Base-by-base conservation (phyloP, 139 green algal genomes). In the Chlorella sorokiniana region DNA sequence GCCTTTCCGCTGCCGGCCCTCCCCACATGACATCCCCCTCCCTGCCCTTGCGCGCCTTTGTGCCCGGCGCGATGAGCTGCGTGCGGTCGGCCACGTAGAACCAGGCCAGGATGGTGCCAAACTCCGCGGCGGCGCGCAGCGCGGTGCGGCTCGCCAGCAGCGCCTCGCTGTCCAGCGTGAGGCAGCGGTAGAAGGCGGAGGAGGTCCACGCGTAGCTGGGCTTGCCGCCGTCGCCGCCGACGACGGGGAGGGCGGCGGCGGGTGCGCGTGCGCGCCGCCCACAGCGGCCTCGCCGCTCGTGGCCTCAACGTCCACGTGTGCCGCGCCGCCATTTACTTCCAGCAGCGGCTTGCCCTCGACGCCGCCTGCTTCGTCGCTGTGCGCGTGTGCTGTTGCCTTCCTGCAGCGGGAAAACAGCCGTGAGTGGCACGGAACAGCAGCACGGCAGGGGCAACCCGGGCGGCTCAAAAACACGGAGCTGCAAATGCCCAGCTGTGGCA, bases 1-100 rank as follows among this genome's bases (percentile, higher is more conserved):
- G n/a, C n/a, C n/a, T n/a, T n/a, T n/a, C n/a, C n/a, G n/a, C n/a
- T n/a, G n/a, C n/a, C n/a, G n/a, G n/a, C n/a, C n/a, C n/a, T n/a
- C n/a, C n/a, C n/a, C n/a, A n/a, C n/a, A n/a, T n/a, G n/a, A n/a
- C n/a, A n/a, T 10, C 22, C 7, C 59, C 11, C 20, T n/a, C 16
- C 11, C 48, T 59, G 48, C 48, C 40, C 38, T 3, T 38, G 38
- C 54, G 23, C 67, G 64, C 52, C 62, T 95, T 94, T 41, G 87
- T 81, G 33, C 63, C 81, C 3, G 82, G 69, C 35, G 76, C 72
- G 22, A 97, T 68, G 1, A 93, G 5, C 16, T 69, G 78, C 4
- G 94, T 98, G 62, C 94, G 89, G 81, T 98, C 94, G 35, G 87
- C 92, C 18, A 98, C n/a, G 76, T 93, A 98, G 74, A 95, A 97